Evolutionary conservation across 148 eudicot species (phyloP).

Genomic region (Vaccinium darrowii): DNA sequence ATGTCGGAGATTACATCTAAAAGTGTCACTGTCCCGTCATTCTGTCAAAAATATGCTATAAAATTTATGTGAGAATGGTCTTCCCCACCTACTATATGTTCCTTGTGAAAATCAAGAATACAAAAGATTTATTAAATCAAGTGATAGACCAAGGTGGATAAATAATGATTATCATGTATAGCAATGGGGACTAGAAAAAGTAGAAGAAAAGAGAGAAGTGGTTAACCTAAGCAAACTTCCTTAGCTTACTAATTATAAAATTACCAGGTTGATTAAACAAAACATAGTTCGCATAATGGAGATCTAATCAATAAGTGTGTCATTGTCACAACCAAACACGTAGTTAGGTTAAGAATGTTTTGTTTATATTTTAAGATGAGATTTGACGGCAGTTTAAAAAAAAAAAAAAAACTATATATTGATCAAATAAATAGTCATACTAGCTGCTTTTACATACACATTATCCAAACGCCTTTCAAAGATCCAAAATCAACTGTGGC

Average conservation of each 20-base stretch:
- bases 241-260: background rate
- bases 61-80: background rate
- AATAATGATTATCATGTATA: background rate
- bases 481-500: too few species aligned
- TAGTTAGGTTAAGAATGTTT: background rate
- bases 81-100: background rate
- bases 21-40: background rate
- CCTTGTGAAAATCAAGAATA: background rate
- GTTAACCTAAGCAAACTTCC: background rate
- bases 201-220: background rate
- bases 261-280: constrained; percentile 2
- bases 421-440: too few species aligned
- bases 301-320: constrained; percentile 12
- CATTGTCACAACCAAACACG: constrained; percentile 15
- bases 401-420: background rate
- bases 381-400: background rate
- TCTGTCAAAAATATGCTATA: background rate
- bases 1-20: background rate
- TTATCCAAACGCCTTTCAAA: too few species aligned
- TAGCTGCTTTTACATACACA: too few species aligned
- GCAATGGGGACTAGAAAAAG: background rate
- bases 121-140: background rate
- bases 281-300: constrained; percentile 1
- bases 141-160: constrained; percentile 1
- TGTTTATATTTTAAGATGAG: background rate